These are phyloP conservation scores for Pestalotiopsis fici DNA, from an alignment of 2,329 filamentous ascomycete genomes.

Conservation along the genomic window DNA sequence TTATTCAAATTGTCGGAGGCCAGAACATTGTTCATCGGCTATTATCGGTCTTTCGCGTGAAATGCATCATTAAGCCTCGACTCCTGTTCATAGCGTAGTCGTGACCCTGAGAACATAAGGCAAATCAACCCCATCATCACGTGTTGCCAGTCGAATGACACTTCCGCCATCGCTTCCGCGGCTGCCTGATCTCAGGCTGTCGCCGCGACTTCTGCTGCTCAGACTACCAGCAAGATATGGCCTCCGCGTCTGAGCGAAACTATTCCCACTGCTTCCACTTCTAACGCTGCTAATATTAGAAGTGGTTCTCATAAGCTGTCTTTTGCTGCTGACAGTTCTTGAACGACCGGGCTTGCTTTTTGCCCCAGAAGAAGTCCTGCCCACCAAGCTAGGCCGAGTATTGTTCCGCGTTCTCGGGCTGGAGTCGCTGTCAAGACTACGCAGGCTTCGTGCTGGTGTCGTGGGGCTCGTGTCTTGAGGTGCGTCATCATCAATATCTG, in stretches of 20 bases:
- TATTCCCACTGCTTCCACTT: constrained; percentile 23
- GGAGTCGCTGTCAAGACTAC: constrained; percentile 7
- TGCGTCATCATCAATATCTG: constrained; percentile 39
- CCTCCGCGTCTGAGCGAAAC: constrained; percentile 43
- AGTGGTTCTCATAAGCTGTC: constrained; percentile 24
- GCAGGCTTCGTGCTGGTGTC: constrained; percentile 20
- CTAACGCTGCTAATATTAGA: constrained; percentile 22
- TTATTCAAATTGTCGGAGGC: no score
- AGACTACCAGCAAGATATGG: constrained; percentile 38
- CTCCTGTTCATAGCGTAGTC: constrained; percentile 16
- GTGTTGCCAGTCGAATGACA: constrained; percentile 49
- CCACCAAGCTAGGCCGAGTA: constrained; percentile 22
- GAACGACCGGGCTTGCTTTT: constrained; percentile 34
- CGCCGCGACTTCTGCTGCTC: constrained; percentile 17
- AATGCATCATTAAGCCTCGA: no score
- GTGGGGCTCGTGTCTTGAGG: constrained; percentile 43
- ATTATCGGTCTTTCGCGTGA: no score
- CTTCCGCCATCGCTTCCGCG: constrained; percentile 27
- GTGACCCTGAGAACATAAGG: constrained; percentile 35
- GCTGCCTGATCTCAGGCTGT: constrained; percentile 38
- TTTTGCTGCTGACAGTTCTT: background rate
- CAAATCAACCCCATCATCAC: constrained; percentile 31
- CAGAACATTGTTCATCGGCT: no score
- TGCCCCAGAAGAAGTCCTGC: constrained; percentile 44
- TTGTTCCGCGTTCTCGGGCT: constrained; percentile 1